These are phyloP conservation scores for Beverwykella pulmonaria DNA, from an alignment of 495 filamentous ascomycete species.

Conservation along the genomic window DNA sequence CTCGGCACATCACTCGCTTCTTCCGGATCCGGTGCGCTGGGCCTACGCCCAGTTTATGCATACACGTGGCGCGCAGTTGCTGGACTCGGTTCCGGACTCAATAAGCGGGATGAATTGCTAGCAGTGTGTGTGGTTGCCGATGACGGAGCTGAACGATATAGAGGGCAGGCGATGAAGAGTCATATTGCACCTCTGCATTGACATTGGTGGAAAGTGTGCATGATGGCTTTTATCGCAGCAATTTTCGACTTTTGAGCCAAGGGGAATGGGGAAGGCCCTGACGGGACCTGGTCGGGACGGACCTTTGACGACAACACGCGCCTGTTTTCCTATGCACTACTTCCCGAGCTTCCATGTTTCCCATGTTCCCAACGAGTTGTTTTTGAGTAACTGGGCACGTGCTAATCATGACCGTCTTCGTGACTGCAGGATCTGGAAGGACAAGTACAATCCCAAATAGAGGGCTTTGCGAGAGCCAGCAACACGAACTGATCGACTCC, in stretches of 20 bases:
- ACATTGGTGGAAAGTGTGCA: conserved; percentile 16
- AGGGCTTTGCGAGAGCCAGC: not conserved
- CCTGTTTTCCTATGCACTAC: not conserved
- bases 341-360: no score
- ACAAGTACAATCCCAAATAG: conserved; percentile 78
- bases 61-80: conserved; percentile 36
- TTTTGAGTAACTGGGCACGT: conserved; percentile 14
- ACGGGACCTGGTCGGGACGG: not conserved
- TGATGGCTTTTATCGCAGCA: conserved; percentile 22
- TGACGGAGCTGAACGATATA: conserved; percentile 30
- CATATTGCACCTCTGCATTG: not conserved
- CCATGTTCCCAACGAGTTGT: not conserved
- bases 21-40: conserved; percentile 7
- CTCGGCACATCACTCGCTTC: conserved; percentile 16
- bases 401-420: conserved; percentile 20
- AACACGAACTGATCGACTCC: not conserved
- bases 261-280: conserved; percentile 2
- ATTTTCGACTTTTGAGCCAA: not conserved
- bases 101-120: conserved; percentile 21
- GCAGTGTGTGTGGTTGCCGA: conserved; percentile 12
- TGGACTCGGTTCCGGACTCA: conserved; percentile 33
- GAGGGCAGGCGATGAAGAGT: conserved; percentile 1
- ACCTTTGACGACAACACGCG: not conserved
- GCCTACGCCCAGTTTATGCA: conserved; percentile 8
- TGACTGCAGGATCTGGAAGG: conserved; percentile 87